These are phyloP conservation scores for Cytospora leucostoma DNA, from an alignment of 2,329 filamentous ascomycete genomes.

Conservation along the genomic window DNA sequence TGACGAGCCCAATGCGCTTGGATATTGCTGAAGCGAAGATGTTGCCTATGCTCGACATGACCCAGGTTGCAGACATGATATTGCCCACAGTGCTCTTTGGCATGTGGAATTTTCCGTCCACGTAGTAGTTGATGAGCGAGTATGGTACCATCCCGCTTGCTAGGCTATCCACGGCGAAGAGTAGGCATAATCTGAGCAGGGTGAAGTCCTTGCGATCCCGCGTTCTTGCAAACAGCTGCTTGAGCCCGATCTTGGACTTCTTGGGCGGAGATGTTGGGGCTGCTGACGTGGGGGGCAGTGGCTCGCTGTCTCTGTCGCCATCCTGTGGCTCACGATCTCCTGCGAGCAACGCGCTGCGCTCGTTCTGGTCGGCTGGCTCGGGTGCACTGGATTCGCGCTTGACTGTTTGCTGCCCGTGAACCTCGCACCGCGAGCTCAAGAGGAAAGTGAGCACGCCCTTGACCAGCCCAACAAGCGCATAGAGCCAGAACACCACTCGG, in stretches of 20 bases:
- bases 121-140: conserved; percentile 27
- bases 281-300: background rate
- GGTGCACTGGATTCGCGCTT: conserved; percentile 38
- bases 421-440: conserved; percentile 40
- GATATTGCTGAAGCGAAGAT: conserved; percentile 56
- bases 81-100: conserved; percentile 53
- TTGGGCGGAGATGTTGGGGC: background rate
- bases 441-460: conserved; percentile 56
- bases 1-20: conserved; percentile 62
- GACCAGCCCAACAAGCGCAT: conserved; percentile 56
- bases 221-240: conserved; percentile 9
- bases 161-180: conserved; percentile 70
- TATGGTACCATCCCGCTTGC: conserved; percentile 67
- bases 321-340: conserved; percentile 37
- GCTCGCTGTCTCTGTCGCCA: conserved; percentile 26
- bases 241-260: conserved; percentile 22
- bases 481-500: conserved; percentile 57
- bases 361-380: conserved; percentile 40
- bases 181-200: conserved; percentile 61
- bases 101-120: conserved; percentile 36
- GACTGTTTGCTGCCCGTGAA: background rate
- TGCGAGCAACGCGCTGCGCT: conserved; percentile 2
- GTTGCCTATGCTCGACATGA: conserved; percentile 54
- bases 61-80: conserved; percentile 56
- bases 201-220: conserved; percentile 17